phyloP scores from a whole-genome alignment of 2,329 filamentous ascomycete genomes.

The Tympanopsis confertula region DNA sequence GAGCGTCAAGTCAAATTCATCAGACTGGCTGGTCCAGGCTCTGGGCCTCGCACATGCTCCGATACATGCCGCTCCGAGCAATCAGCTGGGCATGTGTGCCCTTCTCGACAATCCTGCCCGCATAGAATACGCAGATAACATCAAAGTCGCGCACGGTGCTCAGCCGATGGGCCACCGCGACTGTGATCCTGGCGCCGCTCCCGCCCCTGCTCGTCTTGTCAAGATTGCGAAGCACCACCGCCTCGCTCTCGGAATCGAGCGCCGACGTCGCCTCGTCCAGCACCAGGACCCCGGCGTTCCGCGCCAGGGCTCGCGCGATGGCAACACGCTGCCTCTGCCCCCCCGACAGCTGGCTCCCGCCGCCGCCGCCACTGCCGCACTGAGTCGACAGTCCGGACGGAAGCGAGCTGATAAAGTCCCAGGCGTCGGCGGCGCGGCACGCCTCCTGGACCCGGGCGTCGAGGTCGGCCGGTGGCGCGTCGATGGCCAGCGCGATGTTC shows the following conservation, averaged over 20 bases:
- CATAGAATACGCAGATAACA: slow-evolving; percentile 50
- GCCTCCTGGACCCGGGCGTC: slow-evolving; percentile 30
- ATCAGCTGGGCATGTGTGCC: slow-evolving; percentile 52
- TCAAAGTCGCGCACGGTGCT: slow-evolving; percentile 49
- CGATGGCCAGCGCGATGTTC: slow-evolving; percentile 39
- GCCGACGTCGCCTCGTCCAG: slow-evolving; percentile 61
- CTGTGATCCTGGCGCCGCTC: slow-evolving; percentile 27
- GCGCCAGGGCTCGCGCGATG: slow-evolving; percentile 61
- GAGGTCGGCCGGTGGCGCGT: slow-evolving; percentile 17
- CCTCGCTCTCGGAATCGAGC: slow-evolving; percentile 56
- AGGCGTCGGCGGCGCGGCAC: slow-evolving; percentile 40
- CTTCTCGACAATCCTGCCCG: slow-evolving; percentile 41
- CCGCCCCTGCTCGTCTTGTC: slow-evolving; percentile 21
- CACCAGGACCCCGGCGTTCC: slow-evolving; percentile 53
- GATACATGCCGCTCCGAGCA: slow-evolving; percentile 31
- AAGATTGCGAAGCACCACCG: slow-evolving; percentile 51
- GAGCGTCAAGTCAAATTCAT: too few relatives aligned
- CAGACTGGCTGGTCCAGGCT: too few relatives aligned
- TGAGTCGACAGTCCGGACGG: slow-evolving; percentile 49
- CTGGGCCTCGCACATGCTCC: slow-evolving; percentile 37
- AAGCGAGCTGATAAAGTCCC: slow-evolving; percentile 40
- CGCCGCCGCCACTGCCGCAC: slow-evolving; percentile 56
- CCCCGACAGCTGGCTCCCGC: slow-evolving; percentile 58
- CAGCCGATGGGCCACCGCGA: slow-evolving; percentile 54
- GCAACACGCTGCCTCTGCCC: slow-evolving; percentile 64